Conservation (phyloP, 129 eudicot species). For the Silybum marianum region DNA sequence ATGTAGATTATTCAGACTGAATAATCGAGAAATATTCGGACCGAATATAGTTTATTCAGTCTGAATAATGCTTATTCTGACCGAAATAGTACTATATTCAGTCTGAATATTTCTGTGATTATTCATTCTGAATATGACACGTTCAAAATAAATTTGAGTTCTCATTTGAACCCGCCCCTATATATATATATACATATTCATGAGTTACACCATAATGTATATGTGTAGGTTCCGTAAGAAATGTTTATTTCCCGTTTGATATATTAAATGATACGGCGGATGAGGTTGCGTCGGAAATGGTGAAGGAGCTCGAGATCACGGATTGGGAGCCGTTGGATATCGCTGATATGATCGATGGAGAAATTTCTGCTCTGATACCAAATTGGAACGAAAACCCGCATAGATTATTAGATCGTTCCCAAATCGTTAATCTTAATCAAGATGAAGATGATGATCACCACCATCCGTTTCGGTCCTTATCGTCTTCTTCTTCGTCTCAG, state of each 20-base stretch:
- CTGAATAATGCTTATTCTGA: too few species aligned
- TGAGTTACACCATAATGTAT: not conserved
- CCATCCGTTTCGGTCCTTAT: constrained; percentile 35
- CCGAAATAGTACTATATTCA: too few species aligned
- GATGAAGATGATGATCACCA: constrained; percentile 54
- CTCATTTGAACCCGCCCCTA: too few species aligned
- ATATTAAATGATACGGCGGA: constrained; percentile 59
- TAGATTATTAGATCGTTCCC: constrained; percentile 11
- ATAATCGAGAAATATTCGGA: too few species aligned
- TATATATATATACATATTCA: not conserved
- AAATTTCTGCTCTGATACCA: constrained; percentile 68
- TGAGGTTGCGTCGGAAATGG: constrained; percentile 90
- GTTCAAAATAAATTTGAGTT: too few species aligned
- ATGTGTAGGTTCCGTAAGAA: constrained; percentile 62
- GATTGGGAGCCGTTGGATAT: constrained; percentile 85
- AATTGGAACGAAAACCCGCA: constrained; percentile 35
- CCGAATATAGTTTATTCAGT: too few species aligned
- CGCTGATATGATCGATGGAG: constrained; percentile 82
- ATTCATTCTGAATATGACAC: too few species aligned
- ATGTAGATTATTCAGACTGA: too few species aligned
- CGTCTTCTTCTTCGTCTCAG: constrained; percentile 71
- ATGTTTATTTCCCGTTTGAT: constrained; percentile 79
- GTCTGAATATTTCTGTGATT: too few species aligned
- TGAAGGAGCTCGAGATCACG: constrained; percentile 76
- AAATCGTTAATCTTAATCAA: constrained; percentile 34